Evolutionary conservation across 2,329 filamentous ascomycete genomes (phyloP).

Genomic region (Magnaporthiopsis incrustans): DNA sequence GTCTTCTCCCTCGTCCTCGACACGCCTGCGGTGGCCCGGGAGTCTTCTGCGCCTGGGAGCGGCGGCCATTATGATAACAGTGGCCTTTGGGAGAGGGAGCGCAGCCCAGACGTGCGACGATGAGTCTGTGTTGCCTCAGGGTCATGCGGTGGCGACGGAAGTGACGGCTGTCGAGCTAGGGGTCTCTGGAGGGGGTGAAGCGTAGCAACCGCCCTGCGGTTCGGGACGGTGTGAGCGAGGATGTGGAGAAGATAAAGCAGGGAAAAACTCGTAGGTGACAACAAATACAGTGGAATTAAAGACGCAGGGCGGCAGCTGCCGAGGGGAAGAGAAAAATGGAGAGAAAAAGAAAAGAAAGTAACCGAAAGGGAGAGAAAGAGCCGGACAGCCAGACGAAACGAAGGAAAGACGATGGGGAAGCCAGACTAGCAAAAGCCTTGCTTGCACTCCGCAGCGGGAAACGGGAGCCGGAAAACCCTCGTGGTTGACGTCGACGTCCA

Average conservation of each 20-base stretch:
- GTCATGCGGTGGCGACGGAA: conserved; percentile 2
- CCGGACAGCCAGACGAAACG: neutral
- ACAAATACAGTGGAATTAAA: neutral
- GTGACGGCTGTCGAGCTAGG: neutral
- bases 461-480: neutral
- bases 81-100: neutral
- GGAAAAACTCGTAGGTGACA: neutral
- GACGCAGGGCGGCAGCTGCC: neutral
- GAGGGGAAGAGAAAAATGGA: neutral
- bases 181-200: neutral
- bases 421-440: conserved; percentile 9
- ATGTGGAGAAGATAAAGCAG: neutral
- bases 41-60: conserved; percentile 53
- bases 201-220: conserved; percentile 7
- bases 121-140: neutral
- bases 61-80: conserved; percentile 17
- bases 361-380: neutral
- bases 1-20: conserved; percentile 65
- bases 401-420: conserved; percentile 3
- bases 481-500: conserved; percentile 2
- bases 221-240: conserved; percentile 1
- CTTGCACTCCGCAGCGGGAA: conserved; percentile 4
- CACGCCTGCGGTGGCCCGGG: conserved; percentile 59
- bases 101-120: conserved; percentile 3
- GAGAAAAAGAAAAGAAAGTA: neutral